phyloP scores from a whole-genome alignment of 2,329 filamentous ascomycete species.

The Colletotrichum godetiae region DNA sequence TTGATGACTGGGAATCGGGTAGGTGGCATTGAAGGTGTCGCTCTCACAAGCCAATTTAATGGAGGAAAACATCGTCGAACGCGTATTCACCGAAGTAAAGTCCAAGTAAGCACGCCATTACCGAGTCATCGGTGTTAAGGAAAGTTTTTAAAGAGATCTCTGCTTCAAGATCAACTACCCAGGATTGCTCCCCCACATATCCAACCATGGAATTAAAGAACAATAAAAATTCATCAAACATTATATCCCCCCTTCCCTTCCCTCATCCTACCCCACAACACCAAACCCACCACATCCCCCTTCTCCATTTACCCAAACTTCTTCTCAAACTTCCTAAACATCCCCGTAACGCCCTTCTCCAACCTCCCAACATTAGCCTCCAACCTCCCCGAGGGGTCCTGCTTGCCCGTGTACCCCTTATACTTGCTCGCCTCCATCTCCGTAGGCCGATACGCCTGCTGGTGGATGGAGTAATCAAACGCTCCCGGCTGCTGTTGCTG shows the following conservation, averaged over 20 bases:
- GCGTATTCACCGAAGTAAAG: too few relatives aligned
- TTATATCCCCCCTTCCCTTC: background rate
- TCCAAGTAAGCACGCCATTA: too few relatives aligned
- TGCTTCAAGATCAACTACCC: too few relatives aligned
- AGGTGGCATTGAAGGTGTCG: too few relatives aligned
- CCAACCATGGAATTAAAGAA: background rate
- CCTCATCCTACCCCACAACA: background rate
- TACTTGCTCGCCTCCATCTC: slow-evolving; percentile 67
- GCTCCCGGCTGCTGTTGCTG: slow-evolving; percentile 37
- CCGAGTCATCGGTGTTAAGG: too few relatives aligned
- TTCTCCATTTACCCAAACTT: slow-evolving; percentile 65
- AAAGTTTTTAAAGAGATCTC: too few relatives aligned
- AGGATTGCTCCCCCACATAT: too few relatives aligned
- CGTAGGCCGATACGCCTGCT: slow-evolving; percentile 76
- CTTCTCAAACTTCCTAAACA: slow-evolving; percentile 85
- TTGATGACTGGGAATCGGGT: too few relatives aligned
- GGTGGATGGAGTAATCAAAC: slow-evolving; percentile 70
- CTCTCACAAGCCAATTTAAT: too few relatives aligned
- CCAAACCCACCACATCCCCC: too few relatives aligned
- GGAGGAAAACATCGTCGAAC: too few relatives aligned
- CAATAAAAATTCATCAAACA: background rate
- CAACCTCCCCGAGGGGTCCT: slow-evolving; percentile 62
- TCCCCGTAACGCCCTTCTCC: slow-evolving; percentile 76
- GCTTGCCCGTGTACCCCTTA: slow-evolving; percentile 55
- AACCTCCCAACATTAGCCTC: slow-evolving; percentile 74